Evolutionary conservation across 129 eudicot genomes (phyloP).

Genomic region (Ambrosia trifida): DNA sequence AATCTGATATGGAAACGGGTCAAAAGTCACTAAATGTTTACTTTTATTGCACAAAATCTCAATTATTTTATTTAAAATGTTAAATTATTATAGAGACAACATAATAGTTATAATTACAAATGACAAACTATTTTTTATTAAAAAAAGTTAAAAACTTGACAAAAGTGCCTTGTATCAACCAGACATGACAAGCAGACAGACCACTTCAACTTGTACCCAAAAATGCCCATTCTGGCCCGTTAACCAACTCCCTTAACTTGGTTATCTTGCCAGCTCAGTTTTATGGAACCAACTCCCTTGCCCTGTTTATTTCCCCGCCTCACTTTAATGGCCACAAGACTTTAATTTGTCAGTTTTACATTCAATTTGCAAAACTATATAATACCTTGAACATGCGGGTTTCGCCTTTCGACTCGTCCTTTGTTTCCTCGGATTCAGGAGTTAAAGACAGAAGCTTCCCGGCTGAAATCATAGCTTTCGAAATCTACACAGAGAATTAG

Average conservation of each 20-base stretch:
- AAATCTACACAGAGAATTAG: conserved; percentile 55
- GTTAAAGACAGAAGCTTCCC: conserved; percentile 69
- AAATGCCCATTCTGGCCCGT: not conserved
- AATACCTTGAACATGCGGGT: conserved; percentile 71
- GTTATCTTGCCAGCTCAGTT: no score
- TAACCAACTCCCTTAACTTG: no score
- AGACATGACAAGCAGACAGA: not conserved
- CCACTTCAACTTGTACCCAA: not conserved
- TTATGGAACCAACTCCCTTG: no score
- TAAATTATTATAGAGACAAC: not conserved
- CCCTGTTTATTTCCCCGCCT: not conserved
- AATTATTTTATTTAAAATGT: not conserved
- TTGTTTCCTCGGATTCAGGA: conserved; percentile 40
- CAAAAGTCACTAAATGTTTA: not conserved
- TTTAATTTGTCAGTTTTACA: not conserved
- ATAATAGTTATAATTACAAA: not conserved
- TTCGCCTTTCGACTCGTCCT: conserved; percentile 54
- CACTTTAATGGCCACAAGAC: not conserved
- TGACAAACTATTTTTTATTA: not conserved
- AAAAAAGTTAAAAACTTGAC: not conserved
- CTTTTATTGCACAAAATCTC: not conserved
- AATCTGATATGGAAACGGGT: not conserved
- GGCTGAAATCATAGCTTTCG: conserved; percentile 64
- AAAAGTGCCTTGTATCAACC: no score
- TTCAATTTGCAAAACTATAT: not conserved